These are phyloP conservation scores for Dryas integrifolia DNA, from an alignment of 331 rosid genomes.

Conservation along the genomic window DNA sequence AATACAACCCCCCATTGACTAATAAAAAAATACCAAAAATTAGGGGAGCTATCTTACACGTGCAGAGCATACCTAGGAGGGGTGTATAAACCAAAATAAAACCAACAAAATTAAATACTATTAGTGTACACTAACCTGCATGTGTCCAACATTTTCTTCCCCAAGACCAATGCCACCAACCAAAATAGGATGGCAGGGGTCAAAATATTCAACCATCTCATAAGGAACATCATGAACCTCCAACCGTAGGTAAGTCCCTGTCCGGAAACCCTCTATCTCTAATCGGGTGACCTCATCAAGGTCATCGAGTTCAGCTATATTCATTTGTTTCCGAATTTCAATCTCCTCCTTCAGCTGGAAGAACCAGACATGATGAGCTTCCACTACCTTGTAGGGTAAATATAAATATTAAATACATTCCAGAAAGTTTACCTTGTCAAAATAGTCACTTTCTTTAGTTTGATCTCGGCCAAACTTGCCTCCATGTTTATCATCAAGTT, in stretches of 20 bases:
- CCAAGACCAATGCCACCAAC: slow-evolving; percentile 89
- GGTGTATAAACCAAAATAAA: slow-evolving; percentile 5
- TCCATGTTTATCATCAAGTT: slow-evolving; percentile 37
- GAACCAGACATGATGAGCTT: slow-evolving; percentile 25
- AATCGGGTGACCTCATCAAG: slow-evolving; percentile 77
- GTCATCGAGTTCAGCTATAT: slow-evolving; percentile 79
- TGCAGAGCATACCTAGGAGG: not conserved
- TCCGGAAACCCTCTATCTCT: slow-evolving; percentile 76
- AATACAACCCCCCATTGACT: not conserved
- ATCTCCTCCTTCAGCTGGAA: slow-evolving; percentile 81
- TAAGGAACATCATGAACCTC: slow-evolving; percentile 82
- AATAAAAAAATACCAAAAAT: not conserved
- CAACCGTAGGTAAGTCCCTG: slow-evolving; percentile 82
- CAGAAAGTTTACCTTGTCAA: slow-evolving; percentile 66
- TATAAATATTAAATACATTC: not conserved
- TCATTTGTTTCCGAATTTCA: slow-evolving; percentile 74
- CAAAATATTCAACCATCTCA: slow-evolving; percentile 84
- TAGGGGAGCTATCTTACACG: not conserved
- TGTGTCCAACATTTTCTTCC: slow-evolving; percentile 84
- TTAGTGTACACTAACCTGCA: slow-evolving; percentile 60
- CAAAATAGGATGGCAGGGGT: slow-evolving; percentile 82
- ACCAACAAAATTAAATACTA: not conserved
- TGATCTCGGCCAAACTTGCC: slow-evolving; percentile 43
- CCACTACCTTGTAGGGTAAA: slow-evolving; percentile 14
- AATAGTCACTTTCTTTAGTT: slow-evolving; percentile 56